These are phyloP conservation scores for Rhizophora apiculata DNA, from an alignment of 345 rosid genomes.

Conservation along the genomic window DNA sequence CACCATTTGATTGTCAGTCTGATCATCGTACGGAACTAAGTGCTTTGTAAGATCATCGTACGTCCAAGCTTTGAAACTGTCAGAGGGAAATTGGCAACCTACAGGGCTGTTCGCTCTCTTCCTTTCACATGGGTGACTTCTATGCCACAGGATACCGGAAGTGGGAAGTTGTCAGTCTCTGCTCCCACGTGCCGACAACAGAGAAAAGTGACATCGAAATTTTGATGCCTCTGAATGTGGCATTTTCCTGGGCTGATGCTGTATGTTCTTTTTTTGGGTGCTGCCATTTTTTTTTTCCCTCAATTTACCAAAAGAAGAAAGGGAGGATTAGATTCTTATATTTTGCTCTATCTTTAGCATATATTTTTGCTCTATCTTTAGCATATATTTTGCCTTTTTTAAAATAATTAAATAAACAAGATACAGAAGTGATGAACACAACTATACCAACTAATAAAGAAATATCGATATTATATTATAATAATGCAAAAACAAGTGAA, in stretches of 20 bases:
- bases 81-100: constrained; percentile 69
- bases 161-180: constrained; percentile 40
- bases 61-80: constrained; percentile 17
- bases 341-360: neutral
- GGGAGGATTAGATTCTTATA: constrained; percentile 39
- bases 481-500: too few relatives aligned
- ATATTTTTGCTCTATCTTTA: neutral
- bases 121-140: constrained; percentile 13
- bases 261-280: constrained; percentile 32
- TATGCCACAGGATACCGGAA: constrained; percentile 41
- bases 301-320: constrained; percentile 64
- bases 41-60: too few relatives aligned
- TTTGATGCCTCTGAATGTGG: constrained; percentile 27
- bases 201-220: constrained; percentile 12
- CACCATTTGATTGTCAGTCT: too few relatives aligned
- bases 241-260: neutral
- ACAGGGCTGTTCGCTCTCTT: constrained; percentile 59
- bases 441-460: neutral
- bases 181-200: constrained; percentile 38
- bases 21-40: too few relatives aligned
- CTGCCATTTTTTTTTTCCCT: constrained; percentile 21
- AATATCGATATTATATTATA: too few relatives aligned
- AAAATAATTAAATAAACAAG: neutral
- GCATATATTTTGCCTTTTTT: neutral
- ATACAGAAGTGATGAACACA: neutral